Evolutionary conservation across 108 stramenopile genomes (phyloP).

Genomic region (Skeletonema tropicum): DNA sequence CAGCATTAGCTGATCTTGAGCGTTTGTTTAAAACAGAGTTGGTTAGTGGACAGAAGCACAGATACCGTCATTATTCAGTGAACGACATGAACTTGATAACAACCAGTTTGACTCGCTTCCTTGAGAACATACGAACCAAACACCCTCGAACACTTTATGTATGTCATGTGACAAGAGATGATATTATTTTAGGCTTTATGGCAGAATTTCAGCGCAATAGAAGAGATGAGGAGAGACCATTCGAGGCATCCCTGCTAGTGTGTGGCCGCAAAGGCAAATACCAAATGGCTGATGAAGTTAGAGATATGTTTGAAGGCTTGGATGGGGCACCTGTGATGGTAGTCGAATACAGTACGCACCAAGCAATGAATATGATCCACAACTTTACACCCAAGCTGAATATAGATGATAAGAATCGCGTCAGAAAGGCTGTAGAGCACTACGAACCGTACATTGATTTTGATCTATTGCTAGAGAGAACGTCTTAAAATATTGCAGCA

Average conservation of each 20-base stretch:
- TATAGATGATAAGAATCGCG: constrained; percentile 83
- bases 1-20: constrained; percentile 92
- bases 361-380: constrained; percentile 80
- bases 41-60: constrained; percentile 72
- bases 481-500: constrained; percentile 10
- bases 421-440: constrained; percentile 85
- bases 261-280: constrained; percentile 83
- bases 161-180: constrained; percentile 90
- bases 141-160: constrained; percentile 87
- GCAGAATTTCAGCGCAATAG: constrained; percentile 76
- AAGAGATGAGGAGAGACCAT: constrained; percentile 48
- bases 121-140: constrained; percentile 86
- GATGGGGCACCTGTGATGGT: constrained; percentile 82
- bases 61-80: constrained; percentile 85
- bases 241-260: constrained; percentile 83
- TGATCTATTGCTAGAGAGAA: constrained; percentile 66
- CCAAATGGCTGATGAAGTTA: constrained; percentile 58
- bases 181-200: constrained; percentile 92
- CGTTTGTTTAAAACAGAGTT: constrained; percentile 74
- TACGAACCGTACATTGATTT: constrained; percentile 94
- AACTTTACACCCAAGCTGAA: constrained; percentile 91
- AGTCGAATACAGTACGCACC: constrained; percentile 62
- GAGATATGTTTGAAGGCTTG: constrained; percentile 73
- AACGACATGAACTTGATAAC: constrained; percentile 90
- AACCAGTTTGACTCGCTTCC: constrained; percentile 83